Conservation (phyloP, 2,329 filamentous ascomycete genomes). For the Epichloe aotearoae region DNA sequence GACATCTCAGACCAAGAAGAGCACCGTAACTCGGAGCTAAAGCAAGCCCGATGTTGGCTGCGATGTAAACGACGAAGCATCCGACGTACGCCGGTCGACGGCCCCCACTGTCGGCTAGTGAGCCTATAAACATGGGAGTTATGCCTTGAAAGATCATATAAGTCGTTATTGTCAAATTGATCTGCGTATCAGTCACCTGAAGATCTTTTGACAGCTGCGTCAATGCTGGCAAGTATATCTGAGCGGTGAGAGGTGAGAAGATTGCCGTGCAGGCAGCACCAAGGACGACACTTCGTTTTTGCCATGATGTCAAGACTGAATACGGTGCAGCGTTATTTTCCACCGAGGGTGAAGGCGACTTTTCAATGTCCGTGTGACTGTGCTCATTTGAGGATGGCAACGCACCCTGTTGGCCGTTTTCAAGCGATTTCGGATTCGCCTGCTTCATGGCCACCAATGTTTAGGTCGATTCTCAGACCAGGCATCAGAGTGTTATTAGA, state of each 20-base stretch:
- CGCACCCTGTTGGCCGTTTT: neutral
- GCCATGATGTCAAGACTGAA: constrained; percentile 24
- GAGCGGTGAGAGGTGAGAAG: constrained; percentile 32
- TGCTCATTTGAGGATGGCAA: neutral
- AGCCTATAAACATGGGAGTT: constrained; percentile 42
- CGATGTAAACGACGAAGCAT: constrained; percentile 39
- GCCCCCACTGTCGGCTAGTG: constrained; percentile 40
- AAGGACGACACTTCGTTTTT: constrained; percentile 29
- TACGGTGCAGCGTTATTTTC: constrained; percentile 14
- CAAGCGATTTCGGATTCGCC: neutral
- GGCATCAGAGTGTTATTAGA: too few relatives aligned
- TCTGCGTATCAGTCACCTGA: constrained; percentile 24
- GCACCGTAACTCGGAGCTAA: constrained; percentile 34
- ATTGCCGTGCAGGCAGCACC: constrained; percentile 25
- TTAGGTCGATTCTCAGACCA: too few relatives aligned
- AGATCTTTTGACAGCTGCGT: constrained; percentile 34
- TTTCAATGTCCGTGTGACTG: constrained; percentile 6
- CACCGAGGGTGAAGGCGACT: constrained; percentile 3
- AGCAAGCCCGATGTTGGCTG: constrained; percentile 39
- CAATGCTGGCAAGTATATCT: constrained; percentile 43
- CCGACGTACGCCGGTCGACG: constrained; percentile 40
- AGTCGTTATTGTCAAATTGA: constrained; percentile 40
- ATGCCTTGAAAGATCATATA: constrained; percentile 50
- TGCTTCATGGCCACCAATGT: neutral
- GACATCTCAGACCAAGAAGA: constrained; percentile 38